Conservation (phyloP, 768 basidiomycete genomes). For the Mycena rebaudengoi region DNA sequence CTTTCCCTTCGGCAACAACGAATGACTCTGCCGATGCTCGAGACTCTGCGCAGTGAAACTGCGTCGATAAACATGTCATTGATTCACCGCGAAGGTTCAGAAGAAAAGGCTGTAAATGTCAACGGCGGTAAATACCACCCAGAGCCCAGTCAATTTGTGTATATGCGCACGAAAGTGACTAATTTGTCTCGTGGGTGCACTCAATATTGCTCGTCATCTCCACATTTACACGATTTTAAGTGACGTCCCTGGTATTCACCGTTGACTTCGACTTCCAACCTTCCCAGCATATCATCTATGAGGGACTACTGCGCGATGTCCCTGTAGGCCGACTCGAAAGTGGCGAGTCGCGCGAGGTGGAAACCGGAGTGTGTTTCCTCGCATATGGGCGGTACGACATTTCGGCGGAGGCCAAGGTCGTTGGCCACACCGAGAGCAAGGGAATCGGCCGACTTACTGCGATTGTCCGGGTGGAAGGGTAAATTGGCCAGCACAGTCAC, state of each 20-base stretch:
- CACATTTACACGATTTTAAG: conserved; percentile 42
- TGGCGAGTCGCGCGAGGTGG: conserved; percentile 60
- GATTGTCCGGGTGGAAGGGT: conserved; percentile 36
- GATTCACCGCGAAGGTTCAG: conserved; percentile 32
- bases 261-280: conserved; percentile 66
- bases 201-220: neutral
- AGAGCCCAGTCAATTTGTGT: conserved; percentile 68
- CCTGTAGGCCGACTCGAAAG: conserved; percentile 68
- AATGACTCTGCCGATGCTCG: conserved; percentile 82
- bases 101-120: conserved; percentile 31
- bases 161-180: conserved; percentile 61
- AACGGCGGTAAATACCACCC: conserved; percentile 58
- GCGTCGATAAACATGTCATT: conserved; percentile 68
- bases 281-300: conserved; percentile 69
- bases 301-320: conserved; percentile 71
- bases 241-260: conserved; percentile 57
- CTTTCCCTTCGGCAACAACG: conserved; percentile 81
- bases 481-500: conserved; percentile 1
- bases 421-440: conserved; percentile 39
- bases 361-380: conserved; percentile 76
- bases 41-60: conserved; percentile 74
- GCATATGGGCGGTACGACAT: conserved; percentile 72
- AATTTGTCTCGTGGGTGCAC: conserved; percentile 72
- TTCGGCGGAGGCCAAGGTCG: conserved; percentile 50
- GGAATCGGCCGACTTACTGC: conserved; percentile 54